Percentiles rank a stretch among this genome's conserved stretches.
These are phyloP conservation scores for Picea sitchensis DNA, from an alignment of 75 land plant genomes.

Conservation along the genomic window DNA sequence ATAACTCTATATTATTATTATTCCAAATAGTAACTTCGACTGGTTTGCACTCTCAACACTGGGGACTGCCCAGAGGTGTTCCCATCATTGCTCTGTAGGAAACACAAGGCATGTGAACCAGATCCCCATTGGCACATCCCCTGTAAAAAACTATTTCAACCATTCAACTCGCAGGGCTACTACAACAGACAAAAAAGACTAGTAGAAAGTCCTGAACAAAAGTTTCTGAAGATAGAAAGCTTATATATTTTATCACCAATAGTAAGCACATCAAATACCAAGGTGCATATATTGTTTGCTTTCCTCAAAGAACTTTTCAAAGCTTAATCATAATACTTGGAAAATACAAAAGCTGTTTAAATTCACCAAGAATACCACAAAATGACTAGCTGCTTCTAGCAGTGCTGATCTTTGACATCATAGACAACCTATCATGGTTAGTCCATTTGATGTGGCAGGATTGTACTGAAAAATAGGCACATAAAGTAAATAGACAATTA, in stretches of 20 bases:
- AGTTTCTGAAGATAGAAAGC: neutral
- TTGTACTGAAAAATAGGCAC: neutral
- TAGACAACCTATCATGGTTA: neutral
- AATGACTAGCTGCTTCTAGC: neutral
- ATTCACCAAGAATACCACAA: neutral
- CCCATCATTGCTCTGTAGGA: too few species aligned
- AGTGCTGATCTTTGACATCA: neutral
- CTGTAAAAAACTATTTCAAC: too few species aligned
- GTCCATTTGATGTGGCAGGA: neutral
- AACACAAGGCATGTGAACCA: too few species aligned
- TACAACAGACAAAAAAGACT: too few species aligned
- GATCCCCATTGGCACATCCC: too few species aligned
- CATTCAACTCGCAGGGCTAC: too few species aligned
- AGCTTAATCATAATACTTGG: neutral
- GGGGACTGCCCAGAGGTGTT: too few species aligned
- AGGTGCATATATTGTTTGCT: neutral
- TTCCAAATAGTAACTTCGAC: too few species aligned
- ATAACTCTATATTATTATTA: too few species aligned
- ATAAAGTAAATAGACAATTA: neutral
- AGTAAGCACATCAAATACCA: neutral
- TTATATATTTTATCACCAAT: neutral
- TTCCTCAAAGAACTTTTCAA: neutral
- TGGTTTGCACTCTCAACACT: too few species aligned
- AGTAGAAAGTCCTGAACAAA: neutral
- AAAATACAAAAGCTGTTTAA: neutral